These are phyloP conservation scores for Heliamphora exappendiculata DNA, from an alignment of 148 eudicot species.

Conservation along the genomic window DNA sequence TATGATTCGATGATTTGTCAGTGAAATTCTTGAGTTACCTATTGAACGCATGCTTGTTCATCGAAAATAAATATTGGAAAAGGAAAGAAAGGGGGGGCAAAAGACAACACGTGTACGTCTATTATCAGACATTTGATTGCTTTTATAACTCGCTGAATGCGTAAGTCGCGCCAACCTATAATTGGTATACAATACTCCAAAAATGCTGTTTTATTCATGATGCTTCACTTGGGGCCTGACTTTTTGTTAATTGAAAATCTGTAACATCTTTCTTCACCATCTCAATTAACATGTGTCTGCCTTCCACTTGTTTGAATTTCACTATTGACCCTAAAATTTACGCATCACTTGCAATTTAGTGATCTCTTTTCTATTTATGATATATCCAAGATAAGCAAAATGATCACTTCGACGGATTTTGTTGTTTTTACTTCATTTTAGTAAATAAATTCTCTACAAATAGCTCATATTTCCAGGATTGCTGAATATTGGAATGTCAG, in stretches of 20 bases:
- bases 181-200: not conserved
- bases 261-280: not conserved
- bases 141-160: not conserved
- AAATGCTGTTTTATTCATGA: not conserved
- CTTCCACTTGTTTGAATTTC: not conserved
- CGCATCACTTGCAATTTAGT: not conserved
- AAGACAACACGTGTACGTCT: not conserved
- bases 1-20: not conserved
- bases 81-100: too few relatives aligned
- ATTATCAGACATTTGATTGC: not conserved
- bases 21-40: not conserved
- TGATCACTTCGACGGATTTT: not conserved
- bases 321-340: not conserved
- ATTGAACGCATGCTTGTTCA: not conserved
- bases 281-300: not conserved
- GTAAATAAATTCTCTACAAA: not conserved
- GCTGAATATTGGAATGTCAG: too few relatives aligned
- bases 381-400: not conserved
- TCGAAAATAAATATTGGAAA: too few relatives aligned
- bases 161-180: not conserved
- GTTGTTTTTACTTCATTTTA: not conserved
- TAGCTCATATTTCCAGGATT: too few relatives aligned
- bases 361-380: not conserved
- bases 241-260: not conserved
- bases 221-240: not conserved